Evolutionary conservation across 345 rosid genomes (phyloP), one percentile per base, ranked within the genome.

Genomic region (Schrenkiella parvula): DNA sequence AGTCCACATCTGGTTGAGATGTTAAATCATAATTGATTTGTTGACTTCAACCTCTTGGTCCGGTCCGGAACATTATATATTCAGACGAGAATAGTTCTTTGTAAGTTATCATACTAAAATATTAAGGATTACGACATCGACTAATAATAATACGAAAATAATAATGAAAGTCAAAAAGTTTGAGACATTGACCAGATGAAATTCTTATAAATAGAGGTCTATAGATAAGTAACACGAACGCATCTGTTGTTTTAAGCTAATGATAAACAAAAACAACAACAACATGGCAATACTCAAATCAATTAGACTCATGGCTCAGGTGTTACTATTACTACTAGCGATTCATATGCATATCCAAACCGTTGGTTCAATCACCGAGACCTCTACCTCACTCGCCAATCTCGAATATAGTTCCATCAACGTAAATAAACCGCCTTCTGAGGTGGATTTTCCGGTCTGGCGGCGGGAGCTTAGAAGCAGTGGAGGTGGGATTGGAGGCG

Each of bases 281-380:
- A 29, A 53, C 41, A 68, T 68, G 72, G 47, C 19, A 46, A 32
- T 34, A 15, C 17, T 13, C 35, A 69, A 32, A 44, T 69, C 73
- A 56, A 5, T 32, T 43, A 43, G 44, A 22, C 26, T 12, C 22
- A 31, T 56, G 43, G 35, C 46, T 69, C 46, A 14, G 0, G 2
- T 44, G 55, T 22, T 69, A 32, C 37, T 69, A n/a, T 46, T 69
- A 34, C 35, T 69, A 7, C 26, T 57, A n/a, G 73, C 35, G 37
- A 17, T 69, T 19, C 55, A 56, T 69, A 8, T 15, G 9, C 72
- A 68, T 54, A 42, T 54, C n/a, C 54, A 29, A 55, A 10, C 18
- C 37, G 57, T 57, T 57, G 26, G 73, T 22, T 69, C 73, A 69
- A 46, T 35, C 34, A 57, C 19, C 17, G 46, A 56, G 50, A n/a